Percentiles rank a stretch among this genome's conserved stretches.
phyloP scores from a whole-genome alignment of 345 rosid species.

The Hibiscus mutabilis region DNA sequence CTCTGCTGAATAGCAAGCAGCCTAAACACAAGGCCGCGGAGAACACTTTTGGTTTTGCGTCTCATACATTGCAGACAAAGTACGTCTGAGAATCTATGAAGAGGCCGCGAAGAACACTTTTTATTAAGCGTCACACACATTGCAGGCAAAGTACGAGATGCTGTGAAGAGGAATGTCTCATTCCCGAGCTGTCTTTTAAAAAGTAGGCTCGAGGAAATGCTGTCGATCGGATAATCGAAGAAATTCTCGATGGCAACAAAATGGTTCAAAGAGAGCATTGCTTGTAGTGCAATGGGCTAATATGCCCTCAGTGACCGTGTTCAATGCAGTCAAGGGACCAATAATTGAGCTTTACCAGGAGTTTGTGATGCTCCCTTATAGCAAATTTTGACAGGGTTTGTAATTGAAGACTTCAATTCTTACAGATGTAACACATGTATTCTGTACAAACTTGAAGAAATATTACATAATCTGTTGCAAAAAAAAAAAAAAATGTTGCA shows the following conservation, averaged over 20 bases:
- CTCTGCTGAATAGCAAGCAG: too few relatives aligned
- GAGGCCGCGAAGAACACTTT: too few relatives aligned
- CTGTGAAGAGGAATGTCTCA: slow-evolving; percentile 4
- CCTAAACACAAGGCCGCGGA: too few relatives aligned
- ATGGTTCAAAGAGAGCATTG: not conserved
- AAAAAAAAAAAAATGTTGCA: not conserved
- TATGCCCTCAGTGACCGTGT: too few relatives aligned
- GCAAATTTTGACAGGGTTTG: not conserved
- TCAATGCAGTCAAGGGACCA: too few relatives aligned
- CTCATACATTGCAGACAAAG: too few relatives aligned
- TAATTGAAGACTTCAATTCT: not conserved
- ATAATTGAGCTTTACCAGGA: too few relatives aligned
- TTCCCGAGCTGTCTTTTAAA: not conserved
- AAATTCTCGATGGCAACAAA: not conserved
- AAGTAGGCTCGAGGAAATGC: too few relatives aligned
- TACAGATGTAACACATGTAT: not conserved
- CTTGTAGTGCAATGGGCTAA: not conserved
- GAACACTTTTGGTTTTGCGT: too few relatives aligned
- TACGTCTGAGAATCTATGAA: too few relatives aligned
- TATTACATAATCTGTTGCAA: not conserved
- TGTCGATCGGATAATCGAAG: not conserved
- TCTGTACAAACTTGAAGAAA: not conserved
- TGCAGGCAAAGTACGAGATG: not conserved
- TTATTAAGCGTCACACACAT: too few relatives aligned
- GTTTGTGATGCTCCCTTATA: not conserved